Percentiles rank a stretch among this genome's conserved stretches.
These are phyloP conservation scores for Mercurialis annua DNA, from an alignment of 345 rosid genomes.

Conservation along the genomic window DNA sequence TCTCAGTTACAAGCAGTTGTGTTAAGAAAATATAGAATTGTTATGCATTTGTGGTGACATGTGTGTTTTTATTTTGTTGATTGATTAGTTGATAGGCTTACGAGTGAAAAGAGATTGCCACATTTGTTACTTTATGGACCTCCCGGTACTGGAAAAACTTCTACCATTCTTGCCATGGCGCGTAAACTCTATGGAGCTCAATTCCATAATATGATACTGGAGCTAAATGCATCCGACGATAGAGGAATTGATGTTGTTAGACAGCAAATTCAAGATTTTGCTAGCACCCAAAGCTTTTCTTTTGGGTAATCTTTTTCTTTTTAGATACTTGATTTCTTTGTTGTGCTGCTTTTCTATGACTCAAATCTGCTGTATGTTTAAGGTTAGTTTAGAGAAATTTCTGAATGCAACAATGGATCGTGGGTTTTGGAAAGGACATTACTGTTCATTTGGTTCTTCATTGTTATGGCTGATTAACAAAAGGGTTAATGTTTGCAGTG, in stretches of 20 bases:
- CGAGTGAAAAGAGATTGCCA: slow-evolving; percentile 88
- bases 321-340: neutral
- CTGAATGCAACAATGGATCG: neutral
- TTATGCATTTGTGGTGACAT: neutral
- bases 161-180: slow-evolving; percentile 94
- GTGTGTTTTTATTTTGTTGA: neutral
- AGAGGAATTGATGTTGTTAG: slow-evolving; percentile 95
- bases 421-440: neutral
- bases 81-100: slow-evolving; percentile 80
- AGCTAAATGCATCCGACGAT: slow-evolving; percentile 93
- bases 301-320: slow-evolving; percentile 42
- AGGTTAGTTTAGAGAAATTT: neutral
- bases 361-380: neutral
- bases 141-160: slow-evolving; percentile 98
- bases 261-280: slow-evolving; percentile 92
- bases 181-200: slow-evolving; percentile 87
- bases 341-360: neutral
- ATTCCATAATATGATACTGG: slow-evolving; percentile 90
- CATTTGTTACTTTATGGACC: slow-evolving; percentile 94
- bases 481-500: slow-evolving; percentile 36
- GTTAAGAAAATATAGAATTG: neutral
- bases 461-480: slow-evolving; percentile 6
- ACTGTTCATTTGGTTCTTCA: neutral
- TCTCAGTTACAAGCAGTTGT: too few species aligned
- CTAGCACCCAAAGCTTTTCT: slow-evolving; percentile 97